Evolutionary conservation across 441 rosid species (phyloP), one percentile per base, ranked within the genome.

Genomic region (Viola pubescens): DNA sequence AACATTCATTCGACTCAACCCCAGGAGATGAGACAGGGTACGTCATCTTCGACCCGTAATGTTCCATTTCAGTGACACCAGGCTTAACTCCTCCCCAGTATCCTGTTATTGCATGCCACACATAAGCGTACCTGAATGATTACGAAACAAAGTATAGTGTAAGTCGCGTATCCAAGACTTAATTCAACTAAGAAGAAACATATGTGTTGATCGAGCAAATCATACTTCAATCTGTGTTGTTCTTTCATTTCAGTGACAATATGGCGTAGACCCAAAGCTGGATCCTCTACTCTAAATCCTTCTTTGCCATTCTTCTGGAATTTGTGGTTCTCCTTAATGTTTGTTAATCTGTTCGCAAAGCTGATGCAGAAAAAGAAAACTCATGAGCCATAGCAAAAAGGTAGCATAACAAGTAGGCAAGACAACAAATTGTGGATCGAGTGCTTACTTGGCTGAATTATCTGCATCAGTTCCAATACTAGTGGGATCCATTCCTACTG

Each of bases 71-170:
- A 4, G 46, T 40, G 9, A 65, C 75, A 40, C 72, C 79, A 1
- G 83, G 84, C 58, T 58, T 65, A 45, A 81, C 80, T 48, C 88
- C 91, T 48, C 88, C 88, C 91, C 91, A 85, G 62, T 82, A 82
- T 56, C 91, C 91, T 10, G 86, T 81, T 66, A 85, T 77, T 0
- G 91, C 88, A n/a, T 82, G 91, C 84, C 91, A 85, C 40, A 79
- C 86, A 62, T 81, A 85, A 11, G 72, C 82, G 53, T 84, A 84
- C 82, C 69, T 70, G 55, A 56, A 64, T 9, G 39, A 40, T 12
- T 34, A 12, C 34, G 7, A 0, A 53, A 19, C 12, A 66, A 7
- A 16, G 4, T 9, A 42, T 42, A 26, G 12, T 9, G 10, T 57
- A 51, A 48, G 34, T 19, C 48, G 14, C 26, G 1, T 10, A 39